Conservation (phyloP, 306 rosid genomes). For the Quercus robur region DNA sequence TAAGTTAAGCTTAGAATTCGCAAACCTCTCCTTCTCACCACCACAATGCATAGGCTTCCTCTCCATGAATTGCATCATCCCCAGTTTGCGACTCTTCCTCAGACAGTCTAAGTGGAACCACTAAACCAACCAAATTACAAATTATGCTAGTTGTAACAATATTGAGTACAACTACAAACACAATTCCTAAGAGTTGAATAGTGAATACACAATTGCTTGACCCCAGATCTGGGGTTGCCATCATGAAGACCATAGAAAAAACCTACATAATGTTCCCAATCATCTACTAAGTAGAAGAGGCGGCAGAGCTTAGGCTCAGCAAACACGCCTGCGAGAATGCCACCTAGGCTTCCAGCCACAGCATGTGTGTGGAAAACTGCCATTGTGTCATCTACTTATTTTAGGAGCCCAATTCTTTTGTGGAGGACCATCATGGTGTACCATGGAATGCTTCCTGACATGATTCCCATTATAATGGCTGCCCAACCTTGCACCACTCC, state of each 20-base stretch:
- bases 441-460: conserved; percentile 57
- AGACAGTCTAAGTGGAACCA: conserved; percentile 25
- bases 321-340: conserved; percentile 44
- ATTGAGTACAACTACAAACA: conserved; percentile 32
- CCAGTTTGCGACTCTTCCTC: conserved; percentile 29
- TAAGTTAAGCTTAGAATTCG: conserved; percentile 17
- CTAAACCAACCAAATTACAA: conserved; percentile 11
- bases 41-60: conserved; percentile 45
- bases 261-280: conserved; percentile 24
- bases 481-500: conserved; percentile 67
- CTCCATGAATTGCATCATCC: conserved; percentile 37
- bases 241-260: conserved; percentile 24
- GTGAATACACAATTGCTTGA: conserved; percentile 48
- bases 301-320: conserved; percentile 35
- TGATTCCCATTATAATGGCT: conserved; percentile 45
- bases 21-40: conserved; percentile 39
- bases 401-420: conserved; percentile 25
- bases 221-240: conserved; percentile 5
- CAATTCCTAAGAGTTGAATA: conserved; percentile 39
- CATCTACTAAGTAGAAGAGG: conserved; percentile 14
- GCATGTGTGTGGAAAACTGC: conserved; percentile 57
- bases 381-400: conserved; percentile 43
- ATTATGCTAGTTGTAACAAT: conserved; percentile 24
- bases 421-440: conserved; percentile 61
- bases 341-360: conserved; percentile 50